Percentiles rank a stretch among this genome's conserved stretches.
Evolutionary conservation across 2,329 filamentous ascomycete genomes (phyloP).

Genomic region (Penicillium sp.): DNA sequence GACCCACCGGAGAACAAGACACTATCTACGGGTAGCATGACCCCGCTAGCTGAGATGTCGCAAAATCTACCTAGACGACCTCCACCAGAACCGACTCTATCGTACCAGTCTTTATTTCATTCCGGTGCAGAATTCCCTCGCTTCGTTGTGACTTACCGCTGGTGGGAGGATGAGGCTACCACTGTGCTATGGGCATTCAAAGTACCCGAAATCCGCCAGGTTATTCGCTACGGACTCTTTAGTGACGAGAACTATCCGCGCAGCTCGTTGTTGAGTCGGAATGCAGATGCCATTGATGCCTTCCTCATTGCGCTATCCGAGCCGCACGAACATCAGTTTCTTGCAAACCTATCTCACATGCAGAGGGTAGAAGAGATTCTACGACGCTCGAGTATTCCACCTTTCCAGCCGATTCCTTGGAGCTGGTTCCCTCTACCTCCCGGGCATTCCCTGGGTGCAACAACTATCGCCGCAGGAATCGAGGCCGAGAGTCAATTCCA

Average conservation of each 20-base stretch:
- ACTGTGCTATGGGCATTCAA: constrained; percentile 39
- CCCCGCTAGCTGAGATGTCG: constrained; percentile 9
- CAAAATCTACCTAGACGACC: not conserved
- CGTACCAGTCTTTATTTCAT: constrained; percentile 31
- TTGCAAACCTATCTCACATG: constrained; percentile 30
- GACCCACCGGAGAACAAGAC: constrained; percentile 5
- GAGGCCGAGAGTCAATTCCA: constrained; percentile 40
- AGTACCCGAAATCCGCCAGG: constrained; percentile 32
- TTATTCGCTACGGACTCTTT: constrained; percentile 38
- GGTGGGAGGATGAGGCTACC: constrained; percentile 41
- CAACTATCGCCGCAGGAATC: constrained; percentile 31
- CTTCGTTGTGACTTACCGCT: constrained; percentile 32
- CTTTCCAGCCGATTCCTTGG: constrained; percentile 28
- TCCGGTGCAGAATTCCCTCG: constrained; percentile 28
- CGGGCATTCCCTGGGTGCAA: constrained; percentile 19
- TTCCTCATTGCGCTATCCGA: constrained; percentile 31
- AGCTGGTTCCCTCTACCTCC: constrained; percentile 33
- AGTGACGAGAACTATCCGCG: constrained; percentile 34
- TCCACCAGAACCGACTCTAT: constrained; percentile 13
- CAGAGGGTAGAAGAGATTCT: constrained; percentile 41
- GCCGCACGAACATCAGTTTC: constrained; percentile 23
- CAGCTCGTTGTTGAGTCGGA: constrained; percentile 31
- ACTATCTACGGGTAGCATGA: not conserved
- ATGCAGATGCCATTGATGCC: constrained; percentile 29
- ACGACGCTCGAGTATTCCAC: constrained; percentile 26